Evolutionary conservation across 495 filamentous ascomycete genomes (phyloP).

Genomic region (Penicillium diatomitis): DNA sequence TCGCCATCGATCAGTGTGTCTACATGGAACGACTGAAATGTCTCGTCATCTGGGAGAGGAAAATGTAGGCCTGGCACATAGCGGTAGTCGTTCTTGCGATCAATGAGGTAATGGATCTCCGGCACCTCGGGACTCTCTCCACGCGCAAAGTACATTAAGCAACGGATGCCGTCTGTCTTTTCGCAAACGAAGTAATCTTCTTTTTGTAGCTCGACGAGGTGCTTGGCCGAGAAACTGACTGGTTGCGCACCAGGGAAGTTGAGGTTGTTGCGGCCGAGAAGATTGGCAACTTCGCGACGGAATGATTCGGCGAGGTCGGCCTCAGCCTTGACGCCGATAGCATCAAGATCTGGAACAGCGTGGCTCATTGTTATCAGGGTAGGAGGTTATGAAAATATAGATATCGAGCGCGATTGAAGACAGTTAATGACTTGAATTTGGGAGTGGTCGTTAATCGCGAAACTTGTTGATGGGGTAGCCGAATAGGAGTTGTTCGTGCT

Average conservation of each 20-base stretch:
- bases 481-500: no score
- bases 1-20: constrained; percentile 88
- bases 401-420: no score
- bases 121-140: constrained; percentile 39
- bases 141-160: constrained; percentile 76
- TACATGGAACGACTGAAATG: constrained; percentile 55
- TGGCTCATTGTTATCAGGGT: constrained; percentile 23
- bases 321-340: constrained; percentile 54
- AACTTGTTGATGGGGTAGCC: no score
- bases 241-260: constrained; percentile 91
- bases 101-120: constrained; percentile 75
- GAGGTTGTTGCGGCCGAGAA: constrained; percentile 57
- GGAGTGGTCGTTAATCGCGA: no score
- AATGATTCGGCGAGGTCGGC: constrained; percentile 47
- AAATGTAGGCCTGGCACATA: constrained; percentile 72
- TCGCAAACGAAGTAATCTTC: constrained; percentile 96
- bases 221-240: constrained; percentile 73
- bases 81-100: constrained; percentile 96
- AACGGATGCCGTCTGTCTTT: constrained; percentile 94
- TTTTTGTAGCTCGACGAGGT: constrained; percentile 66
- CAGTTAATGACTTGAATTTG: no score
- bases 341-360: constrained; percentile 39
- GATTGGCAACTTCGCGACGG: constrained; percentile 62
- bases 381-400: no score
- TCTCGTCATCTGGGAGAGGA: constrained; percentile 53